Evolutionary conservation across 2,329 filamentous ascomycete species (phyloP).

Genomic region (Xylariaceae sp.): DNA sequence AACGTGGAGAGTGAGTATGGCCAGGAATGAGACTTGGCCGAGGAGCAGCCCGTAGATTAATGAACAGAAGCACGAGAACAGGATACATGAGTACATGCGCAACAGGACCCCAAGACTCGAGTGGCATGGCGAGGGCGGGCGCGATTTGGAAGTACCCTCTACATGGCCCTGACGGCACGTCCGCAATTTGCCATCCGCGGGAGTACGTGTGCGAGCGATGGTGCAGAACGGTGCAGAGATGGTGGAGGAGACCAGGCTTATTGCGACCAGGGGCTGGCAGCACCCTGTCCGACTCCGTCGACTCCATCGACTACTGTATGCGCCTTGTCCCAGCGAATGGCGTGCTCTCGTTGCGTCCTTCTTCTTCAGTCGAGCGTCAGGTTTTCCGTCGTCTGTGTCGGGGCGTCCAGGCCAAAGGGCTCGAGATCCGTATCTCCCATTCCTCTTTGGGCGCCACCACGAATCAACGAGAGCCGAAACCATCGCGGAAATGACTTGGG

Average conservation of each 20-base stretch:
- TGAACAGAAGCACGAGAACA: too few relatives aligned
- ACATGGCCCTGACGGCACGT: too few relatives aligned
- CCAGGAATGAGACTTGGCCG: too few relatives aligned
- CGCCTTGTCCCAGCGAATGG: slow-evolving; percentile 4
- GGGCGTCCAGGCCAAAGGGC: neutral
- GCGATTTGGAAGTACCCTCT: too few relatives aligned
- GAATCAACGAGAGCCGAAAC: neutral
- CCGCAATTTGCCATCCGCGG: too few relatives aligned
- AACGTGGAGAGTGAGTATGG: too few relatives aligned
- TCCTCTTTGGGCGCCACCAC: neutral
- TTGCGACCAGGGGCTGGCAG: slow-evolving; percentile 5
- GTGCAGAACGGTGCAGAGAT: slow-evolving; percentile 11
- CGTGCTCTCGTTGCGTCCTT: slow-evolving; percentile 2
- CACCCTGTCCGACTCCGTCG: slow-evolving; percentile 1
- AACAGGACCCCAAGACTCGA: too few relatives aligned
- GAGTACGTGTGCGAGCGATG: slow-evolving; percentile 3
- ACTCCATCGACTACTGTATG: slow-evolving; percentile 6
- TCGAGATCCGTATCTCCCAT: neutral
- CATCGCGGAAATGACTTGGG: neutral
- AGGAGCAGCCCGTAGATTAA: too few relatives aligned
- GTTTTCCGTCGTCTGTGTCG: neutral
- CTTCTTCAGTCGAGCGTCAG: slow-evolving; percentile 14
- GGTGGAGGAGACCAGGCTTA: slow-evolving; percentile 13
- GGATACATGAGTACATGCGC: too few relatives aligned
- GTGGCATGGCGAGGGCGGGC: too few relatives aligned